Percentiles rank a stretch among this genome's conserved stretches.
These are phyloP conservation scores for Melastoma malabathricum DNA, from an alignment of 345 rosid genomes.

Conservation along the genomic window DNA sequence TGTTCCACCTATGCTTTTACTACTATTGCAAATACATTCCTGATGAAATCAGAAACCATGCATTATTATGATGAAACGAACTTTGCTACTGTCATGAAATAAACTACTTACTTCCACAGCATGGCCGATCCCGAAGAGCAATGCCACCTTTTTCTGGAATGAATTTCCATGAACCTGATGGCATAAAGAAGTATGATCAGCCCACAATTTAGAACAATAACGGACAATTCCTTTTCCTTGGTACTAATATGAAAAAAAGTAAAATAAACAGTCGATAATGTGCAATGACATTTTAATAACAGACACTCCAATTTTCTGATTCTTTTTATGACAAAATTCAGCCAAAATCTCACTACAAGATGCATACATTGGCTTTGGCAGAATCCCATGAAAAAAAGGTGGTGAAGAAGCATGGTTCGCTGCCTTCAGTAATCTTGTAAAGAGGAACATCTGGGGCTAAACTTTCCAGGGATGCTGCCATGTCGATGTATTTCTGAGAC, in stretches of 20 bases:
- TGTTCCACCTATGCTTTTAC: too few relatives aligned
- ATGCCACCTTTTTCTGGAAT: constrained; percentile 76
- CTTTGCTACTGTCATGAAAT: not conserved
- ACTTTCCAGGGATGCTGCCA: constrained; percentile 69
- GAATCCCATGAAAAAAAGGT: constrained; percentile 81
- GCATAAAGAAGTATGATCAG: constrained; percentile 7
- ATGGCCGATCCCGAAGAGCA: constrained; percentile 65
- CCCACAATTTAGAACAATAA: not conserved
- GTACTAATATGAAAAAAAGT: too few relatives aligned
- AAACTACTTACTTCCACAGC: constrained; percentile 48
- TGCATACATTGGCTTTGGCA: constrained; percentile 68
- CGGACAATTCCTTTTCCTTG: not conserved
- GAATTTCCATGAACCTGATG: constrained; percentile 86
- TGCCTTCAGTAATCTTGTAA: constrained; percentile 88
- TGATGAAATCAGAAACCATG: too few relatives aligned
- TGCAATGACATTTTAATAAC: too few relatives aligned
- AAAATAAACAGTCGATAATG: too few relatives aligned
- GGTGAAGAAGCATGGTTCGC: constrained; percentile 90
- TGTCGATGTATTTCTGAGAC: constrained; percentile 62
- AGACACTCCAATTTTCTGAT: too few relatives aligned
- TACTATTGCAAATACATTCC: too few relatives aligned
- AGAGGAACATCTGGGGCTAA: constrained; percentile 70
- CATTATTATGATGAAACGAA: not conserved
- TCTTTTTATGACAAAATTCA: too few relatives aligned
- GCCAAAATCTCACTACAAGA: constrained; percentile 4